Base-by-base conservation (phyloP, 2,329 filamentous ascomycete species). In the Malbranchea zuffiana region DNA sequence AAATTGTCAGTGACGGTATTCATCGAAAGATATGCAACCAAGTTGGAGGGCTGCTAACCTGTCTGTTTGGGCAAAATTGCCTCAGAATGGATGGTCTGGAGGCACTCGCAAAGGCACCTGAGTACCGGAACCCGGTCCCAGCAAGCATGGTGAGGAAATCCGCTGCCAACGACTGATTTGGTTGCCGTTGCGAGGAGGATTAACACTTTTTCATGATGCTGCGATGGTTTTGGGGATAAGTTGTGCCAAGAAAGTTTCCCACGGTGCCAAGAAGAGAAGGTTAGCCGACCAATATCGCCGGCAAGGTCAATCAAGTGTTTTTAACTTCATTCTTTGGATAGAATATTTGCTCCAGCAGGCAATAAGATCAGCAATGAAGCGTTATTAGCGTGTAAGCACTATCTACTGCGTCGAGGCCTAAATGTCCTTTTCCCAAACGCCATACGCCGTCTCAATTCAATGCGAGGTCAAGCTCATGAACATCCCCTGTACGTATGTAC, bases 91-190 rank as follows among this genome's bases (percentile, higher is more conserved):
- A 47, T 47, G 53, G 50, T 39, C 49, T 54, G 35, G 50, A 47
- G 42, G 54, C 37, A 29, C 58, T 61, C 46, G 66, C 54, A 45
- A 63, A 58, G 36, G 63, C 61, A 51, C 57, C 55, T 41, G 65
- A 61, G 57, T 62, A 66, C 44, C 65, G 59, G 38, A 74, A 50
- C 47, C 69, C 67, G 65, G 66, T 66, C 47, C 68, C 68, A 52
- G 68, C 67, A 53, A 76, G 60, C 72, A 77, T 77, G 48, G 50
- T 54, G 36, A 46, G 40, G 32, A 21, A 28, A 5, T 32, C n/a
- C n/a, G n/a, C n/a, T n/a, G n/a, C n/a, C n/a, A n/a, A n/a, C n/a
- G n/a, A n/a, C n/a, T n/a, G n/a, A n/a, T n/a, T n/a, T n/a, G n/a
- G n/a, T n/a, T n/a, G n/a, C n/a, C n/a, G n/a, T n/a, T n/a, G n/a